A percentile compares a stretch with the other conserved stretches of the same genome.
Conservation (phyloP, 768 basidiomycete species). For the Lentinula sp. region DNA sequence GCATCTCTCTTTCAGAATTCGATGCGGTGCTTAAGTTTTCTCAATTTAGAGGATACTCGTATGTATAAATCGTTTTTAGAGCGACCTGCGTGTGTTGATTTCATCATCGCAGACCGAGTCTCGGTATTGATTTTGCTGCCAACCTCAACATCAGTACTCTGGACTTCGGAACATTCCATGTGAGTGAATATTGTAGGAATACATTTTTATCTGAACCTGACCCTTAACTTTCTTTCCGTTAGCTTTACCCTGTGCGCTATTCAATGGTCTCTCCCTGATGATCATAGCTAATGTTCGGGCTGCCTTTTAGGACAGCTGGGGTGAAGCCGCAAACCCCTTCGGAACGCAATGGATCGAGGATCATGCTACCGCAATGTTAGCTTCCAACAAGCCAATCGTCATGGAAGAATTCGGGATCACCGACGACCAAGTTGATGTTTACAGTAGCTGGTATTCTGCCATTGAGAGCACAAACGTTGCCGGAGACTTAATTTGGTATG, state of each 20-base stretch:
- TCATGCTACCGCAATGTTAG: constrained; percentile 46
- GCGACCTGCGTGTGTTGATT: neutral
- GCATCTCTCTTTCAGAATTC: neutral
- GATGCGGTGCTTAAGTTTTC: neutral
- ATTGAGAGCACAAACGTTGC: constrained; percentile 46
- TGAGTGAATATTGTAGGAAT: constrained; percentile 21
- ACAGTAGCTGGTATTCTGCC: constrained; percentile 40
- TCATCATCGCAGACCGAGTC: neutral
- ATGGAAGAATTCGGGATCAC: constrained; percentile 60
- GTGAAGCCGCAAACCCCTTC: constrained; percentile 43
- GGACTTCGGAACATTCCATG: constrained; percentile 67
- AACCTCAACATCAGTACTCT: constrained; percentile 50
- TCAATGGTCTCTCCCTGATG: neutral
- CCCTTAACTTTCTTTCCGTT: neutral
- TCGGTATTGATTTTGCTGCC: constrained; percentile 55
- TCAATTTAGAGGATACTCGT: neutral
- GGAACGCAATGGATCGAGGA: constrained; percentile 59
- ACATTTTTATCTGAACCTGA: neutral
- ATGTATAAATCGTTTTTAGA: neutral
- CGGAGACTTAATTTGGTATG: constrained; percentile 56
- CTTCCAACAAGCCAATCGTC: constrained; percentile 54
- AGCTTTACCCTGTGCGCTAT: neutral
- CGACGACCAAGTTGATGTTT: constrained; percentile 31
- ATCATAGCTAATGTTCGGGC: neutral
- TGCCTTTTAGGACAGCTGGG: constrained; percentile 31